Evolutionary conservation across 306 rosid genomes (phyloP).

Genomic region (Sesbania bispinosa): DNA sequence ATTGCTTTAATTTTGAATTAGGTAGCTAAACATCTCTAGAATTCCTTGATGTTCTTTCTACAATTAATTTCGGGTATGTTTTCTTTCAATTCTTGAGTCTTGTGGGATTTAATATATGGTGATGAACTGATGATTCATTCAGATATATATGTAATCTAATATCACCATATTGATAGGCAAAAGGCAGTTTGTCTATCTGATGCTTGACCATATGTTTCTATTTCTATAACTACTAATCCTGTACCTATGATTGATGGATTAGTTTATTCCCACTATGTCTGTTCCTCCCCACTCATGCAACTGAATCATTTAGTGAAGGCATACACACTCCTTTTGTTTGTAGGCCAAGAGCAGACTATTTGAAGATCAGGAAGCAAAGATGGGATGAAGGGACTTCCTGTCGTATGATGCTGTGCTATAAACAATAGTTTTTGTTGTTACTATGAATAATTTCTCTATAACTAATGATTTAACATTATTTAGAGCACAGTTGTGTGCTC

Average conservation of each 20-base stretch:
- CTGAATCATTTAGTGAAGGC: constrained; percentile 38
- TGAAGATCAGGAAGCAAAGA: constrained; percentile 67
- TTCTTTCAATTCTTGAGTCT: constrained; percentile 28
- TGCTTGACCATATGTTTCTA: neutral
- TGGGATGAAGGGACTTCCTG: constrained; percentile 51
- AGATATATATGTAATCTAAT: neutral
- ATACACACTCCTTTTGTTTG: constrained; percentile 46
- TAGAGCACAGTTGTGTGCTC: constrained; percentile 23
- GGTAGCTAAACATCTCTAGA: constrained; percentile 43
- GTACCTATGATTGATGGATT: constrained; percentile 16
- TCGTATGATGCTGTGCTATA: constrained; percentile 35
- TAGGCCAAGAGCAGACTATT: constrained; percentile 74
- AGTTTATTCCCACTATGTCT: constrained; percentile 22
- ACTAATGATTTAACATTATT: neutral
- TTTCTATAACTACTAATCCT: neutral
- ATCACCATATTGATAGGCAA: neutral
- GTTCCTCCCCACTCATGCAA: constrained; percentile 24
- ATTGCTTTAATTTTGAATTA: constrained; percentile 40
- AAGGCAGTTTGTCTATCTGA: neutral
- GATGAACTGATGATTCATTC: neutral
- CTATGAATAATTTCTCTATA: constrained; percentile 23
- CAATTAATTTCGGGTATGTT: constrained; percentile 42
- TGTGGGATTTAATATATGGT: neutral
- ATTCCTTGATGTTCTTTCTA: constrained; percentile 40
- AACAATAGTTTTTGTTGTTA: constrained; percentile 16